phyloP scores from a whole-genome alignment of 768 basidiomycete species.

The Mycena haematopus region DNA sequence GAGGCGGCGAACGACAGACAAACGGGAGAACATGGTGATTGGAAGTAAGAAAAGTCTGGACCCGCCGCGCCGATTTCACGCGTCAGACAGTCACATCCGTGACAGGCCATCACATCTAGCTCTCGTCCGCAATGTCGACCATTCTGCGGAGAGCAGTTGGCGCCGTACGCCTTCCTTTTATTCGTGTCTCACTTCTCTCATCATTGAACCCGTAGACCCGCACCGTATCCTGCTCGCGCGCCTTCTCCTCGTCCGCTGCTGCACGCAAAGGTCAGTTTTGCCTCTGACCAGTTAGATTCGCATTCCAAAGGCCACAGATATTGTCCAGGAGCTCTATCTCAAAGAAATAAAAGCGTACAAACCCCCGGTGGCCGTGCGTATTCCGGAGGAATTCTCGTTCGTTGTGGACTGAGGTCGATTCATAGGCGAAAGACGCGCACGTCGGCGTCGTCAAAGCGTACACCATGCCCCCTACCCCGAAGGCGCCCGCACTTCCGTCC shows the following conservation, averaged over 20 bases:
- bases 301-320: constrained; percentile 16
- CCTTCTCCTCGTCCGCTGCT: constrained; percentile 27
- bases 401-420: constrained; percentile 2
- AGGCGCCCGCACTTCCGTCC: constrained; percentile 74
- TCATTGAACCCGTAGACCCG: constrained; percentile 8
- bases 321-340: constrained; percentile 31
- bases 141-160: constrained; percentile 31
- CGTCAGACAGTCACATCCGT: constrained; percentile 1
- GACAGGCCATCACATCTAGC: not conserved
- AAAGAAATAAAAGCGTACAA: constrained; percentile 33
- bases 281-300: not conserved
- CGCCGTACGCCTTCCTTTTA: constrained; percentile 16
- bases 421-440: constrained; percentile 88
- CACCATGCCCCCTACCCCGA: constrained; percentile 75
- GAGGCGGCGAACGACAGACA: constrained; percentile 19
- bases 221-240: constrained; percentile 19
- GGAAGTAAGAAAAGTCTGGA: not conserved
- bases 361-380: constrained; percentile 14
- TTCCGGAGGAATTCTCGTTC: not conserved
- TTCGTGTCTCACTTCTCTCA: not conserved
- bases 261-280: constrained; percentile 27
- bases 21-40: constrained; percentile 25
- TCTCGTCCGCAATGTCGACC: constrained; percentile 24
- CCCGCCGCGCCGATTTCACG: constrained; percentile 1
- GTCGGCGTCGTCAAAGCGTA: constrained; percentile 87